Conservation (phyloP, 2,329 filamentous ascomycete species). For the Diaporthe eres region DNA sequence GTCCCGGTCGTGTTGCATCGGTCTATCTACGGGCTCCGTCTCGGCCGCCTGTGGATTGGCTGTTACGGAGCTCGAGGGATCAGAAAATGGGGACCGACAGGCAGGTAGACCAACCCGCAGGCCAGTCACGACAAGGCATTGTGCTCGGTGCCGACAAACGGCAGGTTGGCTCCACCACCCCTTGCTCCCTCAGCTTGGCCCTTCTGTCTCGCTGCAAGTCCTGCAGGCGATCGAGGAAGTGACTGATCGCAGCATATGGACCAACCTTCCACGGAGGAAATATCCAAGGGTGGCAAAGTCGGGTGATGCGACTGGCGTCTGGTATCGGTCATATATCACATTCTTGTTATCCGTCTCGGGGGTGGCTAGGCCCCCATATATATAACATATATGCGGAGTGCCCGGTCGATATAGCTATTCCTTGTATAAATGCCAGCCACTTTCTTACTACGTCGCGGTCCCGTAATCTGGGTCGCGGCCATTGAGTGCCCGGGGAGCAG, state of each 20-base stretch:
- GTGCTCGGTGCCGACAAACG: conserved; percentile 22
- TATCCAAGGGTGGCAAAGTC: conserved; percentile 32
- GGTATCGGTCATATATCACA: conserved; percentile 39
- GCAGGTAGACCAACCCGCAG: conserved; percentile 1
- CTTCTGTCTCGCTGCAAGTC: conserved; percentile 12
- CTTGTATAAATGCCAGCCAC: conserved; percentile 35
- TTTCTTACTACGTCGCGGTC: conserved; percentile 9
- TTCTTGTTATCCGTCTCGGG: conserved; percentile 31
- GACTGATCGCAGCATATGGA: conserved; percentile 30
- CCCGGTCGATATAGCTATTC: conserved; percentile 27
- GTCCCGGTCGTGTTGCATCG: conserved; percentile 35
- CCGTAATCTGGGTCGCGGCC: conserved; percentile 18
- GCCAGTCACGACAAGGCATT: conserved; percentile 28
- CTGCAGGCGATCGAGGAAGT: conserved; percentile 33
- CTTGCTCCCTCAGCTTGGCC: conserved; percentile 33
- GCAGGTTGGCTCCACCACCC: conserved; percentile 28
- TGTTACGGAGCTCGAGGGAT: conserved; percentile 24
- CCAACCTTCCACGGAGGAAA: conserved; percentile 23
- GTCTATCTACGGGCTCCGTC: conserved; percentile 29
- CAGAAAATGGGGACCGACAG: conserved; percentile 27
- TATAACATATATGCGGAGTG: conserved; percentile 37
- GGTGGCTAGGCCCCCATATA: conserved; percentile 24
- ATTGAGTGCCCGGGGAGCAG: conserved; percentile 2
- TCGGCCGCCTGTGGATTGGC: conserved; percentile 34
- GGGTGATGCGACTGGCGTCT: conserved; percentile 32